phyloP scores from a whole-genome alignment of 108 stramenopile species.

The Mediolabrus comicus region DNA sequence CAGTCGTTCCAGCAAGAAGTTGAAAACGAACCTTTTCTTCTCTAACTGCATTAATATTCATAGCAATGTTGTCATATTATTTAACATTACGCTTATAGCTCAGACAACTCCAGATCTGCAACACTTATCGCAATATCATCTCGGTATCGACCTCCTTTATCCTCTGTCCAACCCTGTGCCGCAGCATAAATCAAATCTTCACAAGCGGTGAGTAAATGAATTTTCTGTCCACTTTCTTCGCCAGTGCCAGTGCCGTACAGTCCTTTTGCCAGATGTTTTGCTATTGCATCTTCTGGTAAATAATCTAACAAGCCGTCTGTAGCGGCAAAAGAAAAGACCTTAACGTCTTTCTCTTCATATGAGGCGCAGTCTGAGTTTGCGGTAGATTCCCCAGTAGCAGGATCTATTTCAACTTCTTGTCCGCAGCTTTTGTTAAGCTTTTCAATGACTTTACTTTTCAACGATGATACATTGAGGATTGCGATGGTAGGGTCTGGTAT shows the following conservation, averaged over 20 bases:
- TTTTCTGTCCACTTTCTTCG: not conserved
- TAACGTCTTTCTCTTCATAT: conserved; percentile 54
- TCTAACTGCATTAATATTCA: conserved; percentile 6
- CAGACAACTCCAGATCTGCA: conserved; percentile 25
- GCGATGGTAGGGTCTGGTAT: conserved; percentile 82
- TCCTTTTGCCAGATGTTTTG: conserved; percentile 51
- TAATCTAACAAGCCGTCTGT: conserved; percentile 90
- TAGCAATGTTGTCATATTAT: not conserved
- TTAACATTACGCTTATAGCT: not conserved
- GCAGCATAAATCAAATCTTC: conserved; percentile 69
- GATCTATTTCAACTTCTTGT: conserved; percentile 30
- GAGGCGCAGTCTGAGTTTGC: conserved; percentile 9
- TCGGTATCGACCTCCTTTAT: conserved; percentile 64
- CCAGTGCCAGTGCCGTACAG: conserved; percentile 40
- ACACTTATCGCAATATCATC: conserved; percentile 86
- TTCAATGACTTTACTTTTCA: conserved; percentile 31
- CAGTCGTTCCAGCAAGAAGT: conserved; percentile 29
- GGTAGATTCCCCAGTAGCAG: conserved; percentile 35
- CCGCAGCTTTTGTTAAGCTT: conserved; percentile 21
- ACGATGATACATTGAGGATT: conserved; percentile 55
- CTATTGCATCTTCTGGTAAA: conserved; percentile 54
- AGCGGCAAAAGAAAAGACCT: conserved; percentile 71
- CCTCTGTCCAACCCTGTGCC: conserved; percentile 70
- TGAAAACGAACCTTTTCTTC: conserved; percentile 24
- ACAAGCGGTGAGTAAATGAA: conserved; percentile 56